Evolutionary conservation across 441 rosid genomes (phyloP).

Genomic region (Bruguiera hainesii): DNA sequence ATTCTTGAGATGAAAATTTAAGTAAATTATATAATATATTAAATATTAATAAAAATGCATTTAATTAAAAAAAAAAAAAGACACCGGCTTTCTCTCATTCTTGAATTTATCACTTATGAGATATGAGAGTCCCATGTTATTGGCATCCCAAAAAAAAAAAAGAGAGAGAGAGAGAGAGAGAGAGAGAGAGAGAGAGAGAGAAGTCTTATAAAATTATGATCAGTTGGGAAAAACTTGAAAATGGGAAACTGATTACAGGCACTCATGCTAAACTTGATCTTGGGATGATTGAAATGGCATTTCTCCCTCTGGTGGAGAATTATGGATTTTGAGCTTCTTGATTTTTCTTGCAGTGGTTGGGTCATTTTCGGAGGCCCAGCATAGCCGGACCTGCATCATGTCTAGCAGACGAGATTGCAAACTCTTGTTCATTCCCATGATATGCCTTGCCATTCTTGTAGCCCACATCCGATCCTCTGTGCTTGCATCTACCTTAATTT

Average conservation of each 20-base stretch:
- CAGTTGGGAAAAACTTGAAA: no score
- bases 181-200: no score
- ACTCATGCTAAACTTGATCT: neutral
- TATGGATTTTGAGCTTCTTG: conserved; percentile 27
- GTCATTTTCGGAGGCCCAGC: conserved; percentile 13
- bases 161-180: no score
- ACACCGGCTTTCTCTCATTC: no score
- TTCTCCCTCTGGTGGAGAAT: neutral
- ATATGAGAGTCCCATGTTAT: no score
- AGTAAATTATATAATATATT: no score
- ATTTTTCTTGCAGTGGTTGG: conserved; percentile 12
- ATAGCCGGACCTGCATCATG: conserved; percentile 37
- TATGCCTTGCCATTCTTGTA: conserved; percentile 39
- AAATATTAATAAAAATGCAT: no score
- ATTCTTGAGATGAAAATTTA: no score
- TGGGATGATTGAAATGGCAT: conserved; percentile 15
- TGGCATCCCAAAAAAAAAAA: no score
- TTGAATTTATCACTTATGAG: no score
- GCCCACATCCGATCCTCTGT: conserved; percentile 35
- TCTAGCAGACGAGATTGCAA: conserved; percentile 44
- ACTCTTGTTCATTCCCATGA: conserved; percentile 46
- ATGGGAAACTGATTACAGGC: neutral
- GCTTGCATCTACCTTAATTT: conserved; percentile 39
- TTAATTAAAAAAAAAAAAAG: no score
- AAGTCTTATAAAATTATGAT: no score